Evolutionary conservation across 129 eudicot genomes (phyloP).

Genomic region (Flaveria sonorensis): DNA sequence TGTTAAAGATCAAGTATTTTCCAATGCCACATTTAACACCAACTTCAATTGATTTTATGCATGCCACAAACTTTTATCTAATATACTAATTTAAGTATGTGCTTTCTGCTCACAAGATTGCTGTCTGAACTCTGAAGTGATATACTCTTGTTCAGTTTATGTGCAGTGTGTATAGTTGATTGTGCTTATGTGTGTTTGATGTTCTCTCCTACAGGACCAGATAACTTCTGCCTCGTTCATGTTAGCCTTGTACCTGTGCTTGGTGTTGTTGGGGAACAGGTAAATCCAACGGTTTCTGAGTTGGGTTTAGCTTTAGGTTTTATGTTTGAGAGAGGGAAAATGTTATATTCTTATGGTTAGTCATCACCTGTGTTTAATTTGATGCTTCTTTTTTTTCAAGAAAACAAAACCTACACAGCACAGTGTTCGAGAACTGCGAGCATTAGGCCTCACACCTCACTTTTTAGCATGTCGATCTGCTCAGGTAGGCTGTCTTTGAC

Average conservation of each 20-base stretch:
- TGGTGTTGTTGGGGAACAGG: constrained; percentile 98
- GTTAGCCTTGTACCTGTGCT: constrained; percentile 96
- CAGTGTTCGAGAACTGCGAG: constrained; percentile 95
- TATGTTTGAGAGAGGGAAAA: constrained; percentile 13
- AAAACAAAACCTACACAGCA: constrained; percentile 99
- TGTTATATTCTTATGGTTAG: constrained; percentile 4
- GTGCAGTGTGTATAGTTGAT: neutral
- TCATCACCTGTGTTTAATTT: neutral
- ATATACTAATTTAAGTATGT: neutral
- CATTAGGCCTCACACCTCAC: constrained; percentile 97
- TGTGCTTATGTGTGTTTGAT: constrained; percentile 5
- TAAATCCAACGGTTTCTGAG: constrained; percentile 32
- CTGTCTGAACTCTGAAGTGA: neutral
- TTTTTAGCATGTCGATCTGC: constrained; percentile 97
- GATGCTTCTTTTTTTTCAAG: constrained; percentile 40
- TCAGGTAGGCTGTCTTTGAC: constrained; percentile 50
- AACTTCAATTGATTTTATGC: neutral
- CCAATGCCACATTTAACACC: constrained; percentile 20
- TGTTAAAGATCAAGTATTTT: neutral
- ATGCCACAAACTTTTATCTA: neutral
- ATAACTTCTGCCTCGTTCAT: constrained; percentile 92
- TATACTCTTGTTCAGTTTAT: neutral
- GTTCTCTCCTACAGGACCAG: constrained; percentile 58
- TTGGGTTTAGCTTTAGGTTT: constrained; percentile 9
- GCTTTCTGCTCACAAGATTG: neutral